Percentiles rank a stretch among this genome's conserved stretches.
These are phyloP conservation scores for Paramyrothecium sp. DNA, from an alignment of 2,329 filamentous ascomycete genomes.

Conservation along the genomic window DNA sequence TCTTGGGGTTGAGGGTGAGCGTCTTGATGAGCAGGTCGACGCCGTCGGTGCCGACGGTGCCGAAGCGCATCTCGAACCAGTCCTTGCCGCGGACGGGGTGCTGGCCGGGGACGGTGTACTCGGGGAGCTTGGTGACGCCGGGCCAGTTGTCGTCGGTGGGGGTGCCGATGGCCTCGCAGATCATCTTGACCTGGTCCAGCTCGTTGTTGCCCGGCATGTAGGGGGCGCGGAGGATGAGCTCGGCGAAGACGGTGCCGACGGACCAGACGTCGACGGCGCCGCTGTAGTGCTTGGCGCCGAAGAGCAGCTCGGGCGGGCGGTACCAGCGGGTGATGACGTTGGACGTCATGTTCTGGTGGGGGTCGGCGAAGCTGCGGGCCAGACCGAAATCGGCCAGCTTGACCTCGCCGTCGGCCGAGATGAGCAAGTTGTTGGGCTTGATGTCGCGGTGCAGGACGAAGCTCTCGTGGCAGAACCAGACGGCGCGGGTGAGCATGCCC, in stretches of 20 bases:
- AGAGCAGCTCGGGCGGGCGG: conserved; percentile 87
- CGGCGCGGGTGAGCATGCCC: conserved; percentile 88
- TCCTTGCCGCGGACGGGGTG: conserved; percentile 64
- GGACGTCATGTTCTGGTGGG: conserved; percentile 83
- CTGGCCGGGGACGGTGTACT: conserved; percentile 71
- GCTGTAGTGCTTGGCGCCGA: conserved; percentile 84
- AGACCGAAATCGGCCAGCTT: conserved; percentile 98
- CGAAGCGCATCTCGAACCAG: conserved; percentile 75
- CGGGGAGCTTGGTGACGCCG: conserved; percentile 76
- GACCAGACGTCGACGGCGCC: conserved; percentile 94
- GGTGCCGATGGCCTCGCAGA: conserved; percentile 82
- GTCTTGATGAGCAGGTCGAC: conserved; percentile 88
- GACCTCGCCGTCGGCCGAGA: conserved; percentile 87
- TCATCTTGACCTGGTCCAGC: conserved; percentile 80
- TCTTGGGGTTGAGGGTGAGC: conserved; percentile 81
- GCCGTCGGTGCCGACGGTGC: conserved; percentile 76
- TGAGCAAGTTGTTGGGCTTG: conserved; percentile 97
- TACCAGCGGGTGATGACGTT: conserved; percentile 98
- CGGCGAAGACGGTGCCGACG: conserved; percentile 88
- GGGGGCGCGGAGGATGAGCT: conserved; percentile 78
- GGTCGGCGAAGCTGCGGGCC: conserved; percentile 84
- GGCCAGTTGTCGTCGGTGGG: conserved; percentile 96
- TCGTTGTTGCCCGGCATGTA: conserved; percentile 84
- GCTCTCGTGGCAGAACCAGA: conserved; percentile 97
- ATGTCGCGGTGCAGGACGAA: conserved; percentile 95